These are phyloP conservation scores for Inonotus hispidus DNA, from an alignment of 1,284 basidiomycete species.

Conservation along the genomic window DNA sequence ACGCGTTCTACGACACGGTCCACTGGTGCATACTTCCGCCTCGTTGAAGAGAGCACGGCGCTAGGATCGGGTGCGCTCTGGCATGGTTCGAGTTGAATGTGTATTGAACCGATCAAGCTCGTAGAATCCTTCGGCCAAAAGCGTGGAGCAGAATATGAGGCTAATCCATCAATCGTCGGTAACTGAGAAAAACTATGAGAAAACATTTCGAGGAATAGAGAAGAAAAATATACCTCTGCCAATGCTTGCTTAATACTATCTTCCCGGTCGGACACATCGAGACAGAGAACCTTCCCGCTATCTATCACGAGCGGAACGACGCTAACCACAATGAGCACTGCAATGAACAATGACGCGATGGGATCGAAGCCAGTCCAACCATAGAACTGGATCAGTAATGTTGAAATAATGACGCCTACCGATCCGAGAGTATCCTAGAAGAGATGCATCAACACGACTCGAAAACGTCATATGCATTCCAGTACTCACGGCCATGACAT, in stretches of 20 bases:
- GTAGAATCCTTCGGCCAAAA: constrained; percentile 97
- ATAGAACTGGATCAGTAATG: constrained; percentile 90
- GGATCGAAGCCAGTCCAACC: constrained; percentile 99
- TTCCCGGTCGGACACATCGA: constrained; percentile 78
- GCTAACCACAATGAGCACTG: constrained; percentile 89
- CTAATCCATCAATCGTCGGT: constrained; percentile 66
- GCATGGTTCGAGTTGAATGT: constrained; percentile 70
- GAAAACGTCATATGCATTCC: neutral
- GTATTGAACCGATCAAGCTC: constrained; percentile 85
- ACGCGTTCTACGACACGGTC: constrained; percentile 75
- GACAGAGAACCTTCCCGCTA: constrained; percentile 81
- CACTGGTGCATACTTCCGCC: constrained; percentile 50
- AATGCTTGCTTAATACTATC: constrained; percentile 67
- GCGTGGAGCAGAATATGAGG: constrained; percentile 73
- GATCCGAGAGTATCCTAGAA: constrained; percentile 80
- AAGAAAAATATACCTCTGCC: constrained; percentile 51
- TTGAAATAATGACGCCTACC: constrained; percentile 98
- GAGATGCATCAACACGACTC: neutral
- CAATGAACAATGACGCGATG: constrained; percentile 96
- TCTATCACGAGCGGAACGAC: constrained; percentile 95
- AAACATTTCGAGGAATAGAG: neutral
- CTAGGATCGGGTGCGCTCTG: constrained; percentile 50
- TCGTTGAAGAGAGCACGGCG: constrained; percentile 43
- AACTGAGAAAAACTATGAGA: constrained; percentile 37
- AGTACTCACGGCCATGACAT: constrained; percentile 76